phyloP scores from a whole-genome alignment of 1,284 basidiomycete genomes.

The Irpex sp. region DNA sequence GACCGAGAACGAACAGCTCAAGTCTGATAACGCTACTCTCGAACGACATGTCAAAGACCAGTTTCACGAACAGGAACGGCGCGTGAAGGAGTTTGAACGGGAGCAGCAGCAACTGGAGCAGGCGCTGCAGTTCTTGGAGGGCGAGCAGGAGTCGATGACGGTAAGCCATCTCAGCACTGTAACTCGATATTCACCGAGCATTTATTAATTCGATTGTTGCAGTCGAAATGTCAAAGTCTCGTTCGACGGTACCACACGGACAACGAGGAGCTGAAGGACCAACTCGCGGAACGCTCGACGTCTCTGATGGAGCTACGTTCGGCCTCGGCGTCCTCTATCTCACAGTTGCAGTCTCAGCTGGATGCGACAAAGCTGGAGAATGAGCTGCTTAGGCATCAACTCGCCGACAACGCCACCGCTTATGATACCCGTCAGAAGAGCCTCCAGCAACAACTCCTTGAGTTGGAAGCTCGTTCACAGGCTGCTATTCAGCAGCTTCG shows the following conservation, averaged over 20 bases:
- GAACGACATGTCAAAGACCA: background rate
- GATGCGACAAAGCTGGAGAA: background rate
- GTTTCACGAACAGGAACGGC: background rate
- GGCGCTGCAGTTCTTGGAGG: slow-evolving; percentile 3
- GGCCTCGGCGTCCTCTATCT: background rate
- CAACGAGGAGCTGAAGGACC: background rate
- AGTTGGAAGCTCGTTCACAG: background rate
- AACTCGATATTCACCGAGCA: background rate
- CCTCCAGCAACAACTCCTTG: background rate
- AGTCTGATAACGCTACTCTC: slow-evolving; percentile 3
- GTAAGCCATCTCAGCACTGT: background rate
- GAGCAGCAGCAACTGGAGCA: slow-evolving; percentile 6
- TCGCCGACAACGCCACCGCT: background rate
- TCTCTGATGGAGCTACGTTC: background rate
- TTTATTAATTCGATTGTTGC: too few species aligned
- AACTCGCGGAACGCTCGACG: background rate
- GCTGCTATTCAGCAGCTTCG: background rate
- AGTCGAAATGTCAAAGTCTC: background rate
- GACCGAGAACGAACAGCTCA: slow-evolving; percentile 5
- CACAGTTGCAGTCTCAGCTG: background rate
- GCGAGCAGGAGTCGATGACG: slow-evolving; percentile 4
- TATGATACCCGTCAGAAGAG: background rate
- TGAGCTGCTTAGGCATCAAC: background rate
- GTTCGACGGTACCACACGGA: background rate
- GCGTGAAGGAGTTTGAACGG: slow-evolving; percentile 1